These are phyloP conservation scores for Trichomonas tenax DNA, from an alignment of 208 protist species.

Conservation along the genomic window DNA sequence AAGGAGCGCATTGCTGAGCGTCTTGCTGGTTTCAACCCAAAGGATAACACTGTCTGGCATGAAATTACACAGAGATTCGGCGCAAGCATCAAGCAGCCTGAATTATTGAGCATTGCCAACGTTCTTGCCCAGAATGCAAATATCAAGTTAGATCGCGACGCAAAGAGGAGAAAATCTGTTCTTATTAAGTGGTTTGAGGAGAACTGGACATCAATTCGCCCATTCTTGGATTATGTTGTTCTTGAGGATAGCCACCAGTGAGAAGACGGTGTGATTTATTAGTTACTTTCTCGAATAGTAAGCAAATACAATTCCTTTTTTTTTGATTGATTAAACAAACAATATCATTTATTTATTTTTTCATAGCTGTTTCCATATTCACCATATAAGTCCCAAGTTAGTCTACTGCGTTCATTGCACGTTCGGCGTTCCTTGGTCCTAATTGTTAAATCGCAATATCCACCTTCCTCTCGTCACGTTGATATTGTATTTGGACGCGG, in stretches of 20 bases:
- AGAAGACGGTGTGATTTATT: not conserved
- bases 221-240: not conserved
- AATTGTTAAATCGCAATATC: too few relatives aligned
- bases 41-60: not conserved
- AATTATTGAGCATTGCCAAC: not conserved
- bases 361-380: not conserved
- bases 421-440: too few relatives aligned
- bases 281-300: not conserved
- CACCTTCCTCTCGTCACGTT: too few relatives aligned
- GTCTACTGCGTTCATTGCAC: too few relatives aligned
- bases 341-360: not conserved
- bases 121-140: not conserved
- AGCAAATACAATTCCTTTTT: not conserved
- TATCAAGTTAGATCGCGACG: not conserved
- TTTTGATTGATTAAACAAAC: not conserved
- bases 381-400: too few relatives aligned
- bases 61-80: slow-evolving; percentile 21
- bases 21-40: not conserved
- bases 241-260: not conserved
- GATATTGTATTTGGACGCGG: too few relatives aligned
- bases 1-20: not conserved
- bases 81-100: not conserved
- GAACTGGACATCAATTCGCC: not conserved
- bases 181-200: slow-evolving; percentile 19
- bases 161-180: slow-evolving; percentile 13